Evolutionary conservation across 768 basidiomycete species (phyloP).

Genomic region (Lentinula edodes): DNA sequence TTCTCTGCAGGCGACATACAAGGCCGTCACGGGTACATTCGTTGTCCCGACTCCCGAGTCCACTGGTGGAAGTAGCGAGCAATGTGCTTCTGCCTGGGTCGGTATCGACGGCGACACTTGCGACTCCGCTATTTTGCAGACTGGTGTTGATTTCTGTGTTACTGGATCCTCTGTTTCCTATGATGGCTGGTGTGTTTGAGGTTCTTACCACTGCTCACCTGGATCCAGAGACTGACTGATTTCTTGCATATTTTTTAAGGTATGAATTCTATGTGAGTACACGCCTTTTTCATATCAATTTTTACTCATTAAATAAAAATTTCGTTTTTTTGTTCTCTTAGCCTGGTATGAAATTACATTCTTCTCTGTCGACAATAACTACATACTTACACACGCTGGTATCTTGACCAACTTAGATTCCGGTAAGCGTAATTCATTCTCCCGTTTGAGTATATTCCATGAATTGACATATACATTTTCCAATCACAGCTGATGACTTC

Average conservation of each 20-base stretch:
- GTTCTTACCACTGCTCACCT: neutral
- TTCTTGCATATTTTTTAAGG: neutral
- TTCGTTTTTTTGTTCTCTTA: too few relatives aligned
- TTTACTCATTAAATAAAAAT: too few relatives aligned
- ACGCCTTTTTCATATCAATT: neutral
- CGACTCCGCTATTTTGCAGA: slow-evolving; percentile 5
- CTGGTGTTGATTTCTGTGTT: slow-evolving; percentile 8
- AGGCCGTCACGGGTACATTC: slow-evolving; percentile 7
- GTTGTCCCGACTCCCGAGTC: slow-evolving; percentile 3
- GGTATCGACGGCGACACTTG: slow-evolving; percentile 10
- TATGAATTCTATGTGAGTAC: neutral
- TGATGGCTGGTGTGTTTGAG: neutral
- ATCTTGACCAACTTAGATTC: too few relatives aligned
- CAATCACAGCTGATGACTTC: neutral
- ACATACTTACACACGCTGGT: too few relatives aligned
- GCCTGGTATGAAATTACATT: too few relatives aligned
- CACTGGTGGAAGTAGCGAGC: neutral
- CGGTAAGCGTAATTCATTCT: too few relatives aligned
- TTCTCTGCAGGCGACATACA: slow-evolving; percentile 4
- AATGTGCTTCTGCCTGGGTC: slow-evolving; percentile 8
- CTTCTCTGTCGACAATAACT: too few relatives aligned
- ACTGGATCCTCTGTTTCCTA: neutral
- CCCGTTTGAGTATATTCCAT: too few relatives aligned
- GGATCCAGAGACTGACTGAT: neutral
- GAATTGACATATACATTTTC: neutral